Percentiles rank a stretch among this genome's conserved stretches.
Evolutionary conservation across 78 protist species (phyloP).

Genomic region (Dictyostelium firmibasis): DNA sequence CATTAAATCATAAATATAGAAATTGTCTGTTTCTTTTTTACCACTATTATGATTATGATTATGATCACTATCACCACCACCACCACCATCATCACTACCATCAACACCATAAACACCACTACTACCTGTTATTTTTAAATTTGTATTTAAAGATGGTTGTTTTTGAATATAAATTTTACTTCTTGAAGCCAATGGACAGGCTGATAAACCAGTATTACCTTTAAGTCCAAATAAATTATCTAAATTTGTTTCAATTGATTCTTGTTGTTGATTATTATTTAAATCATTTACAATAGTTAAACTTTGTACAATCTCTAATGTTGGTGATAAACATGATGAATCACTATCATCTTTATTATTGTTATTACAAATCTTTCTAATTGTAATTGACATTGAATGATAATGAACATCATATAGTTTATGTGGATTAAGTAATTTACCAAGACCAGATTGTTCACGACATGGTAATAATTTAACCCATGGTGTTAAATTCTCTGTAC

Average conservation of each 20-base stretch:
- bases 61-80: too few species aligned
- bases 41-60: neutral
- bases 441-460: conserved; percentile 72
- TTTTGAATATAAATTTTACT: conserved; percentile 49
- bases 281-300: conserved; percentile 61
- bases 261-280: neutral
- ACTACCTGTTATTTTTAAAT: neutral
- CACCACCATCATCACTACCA: too few species aligned
- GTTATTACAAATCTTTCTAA: conserved; percentile 28
- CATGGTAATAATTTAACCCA: conserved; percentile 91
- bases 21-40: neutral
- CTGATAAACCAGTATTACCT: conserved; percentile 9
- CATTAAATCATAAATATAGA: conserved; percentile 19
- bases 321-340: conserved; percentile 19
- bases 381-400: conserved; percentile 69
- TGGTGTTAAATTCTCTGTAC: conserved; percentile 93
- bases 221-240: conserved; percentile 22
- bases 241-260: neutral
- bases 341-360: neutral
- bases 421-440: conserved; percentile 53
- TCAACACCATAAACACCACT: too few species aligned
- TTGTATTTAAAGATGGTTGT: neutral
- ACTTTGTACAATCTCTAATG: conserved; percentile 43
- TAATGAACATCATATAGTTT: conserved; percentile 65
- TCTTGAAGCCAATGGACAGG: conserved; percentile 60